Percentiles rank a stretch among this genome's conserved stretches.
These are phyloP conservation scores for Candida orba DNA, from an alignment of 805 yeast genomes.

Conservation along the genomic window DNA sequence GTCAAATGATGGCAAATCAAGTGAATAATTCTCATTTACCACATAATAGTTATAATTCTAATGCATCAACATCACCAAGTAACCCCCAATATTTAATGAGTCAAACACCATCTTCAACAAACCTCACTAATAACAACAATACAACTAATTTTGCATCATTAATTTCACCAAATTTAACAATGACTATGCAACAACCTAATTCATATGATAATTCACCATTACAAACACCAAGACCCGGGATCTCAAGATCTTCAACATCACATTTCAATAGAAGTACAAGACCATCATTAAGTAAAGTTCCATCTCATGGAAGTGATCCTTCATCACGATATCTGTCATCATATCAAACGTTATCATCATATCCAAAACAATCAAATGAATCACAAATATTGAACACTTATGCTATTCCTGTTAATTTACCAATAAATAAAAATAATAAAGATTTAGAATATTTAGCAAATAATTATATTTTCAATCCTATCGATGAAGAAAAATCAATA, in stretches of 20 bases:
- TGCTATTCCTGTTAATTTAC: conserved; percentile 20
- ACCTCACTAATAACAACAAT: too few relatives aligned
- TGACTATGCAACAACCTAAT: conserved; percentile 4
- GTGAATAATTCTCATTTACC: background rate
- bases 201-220: conserved; percentile 1
- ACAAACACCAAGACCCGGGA: conserved; percentile 20
- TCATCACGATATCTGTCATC: conserved; percentile 1
- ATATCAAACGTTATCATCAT: background rate
- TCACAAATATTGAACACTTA: conserved; percentile 15
- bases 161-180: conserved; percentile 8
- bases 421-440: conserved; percentile 16
- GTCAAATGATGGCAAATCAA: too few relatives aligned
- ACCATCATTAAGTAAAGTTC: conserved; percentile 14
- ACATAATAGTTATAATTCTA: conserved; percentile 3
- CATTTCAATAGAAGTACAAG: conserved; percentile 6
- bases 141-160: background rate
- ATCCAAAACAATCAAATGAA: conserved; percentile 1
- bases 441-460: conserved; percentile 42
- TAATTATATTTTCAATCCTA: conserved; percentile 39
- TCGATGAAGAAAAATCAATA: conserved; percentile 35
- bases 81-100: background rate
- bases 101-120: conserved; percentile 2
- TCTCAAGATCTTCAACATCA: conserved; percentile 19
- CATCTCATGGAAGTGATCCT: conserved; percentile 11
- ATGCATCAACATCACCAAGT: conserved; percentile 5